Percentiles rank a stretch among this genome's conserved stretches.
phyloP scores from a whole-genome alignment of 805 yeast genomes.

The Saccharomycopsis sp. region DNA sequence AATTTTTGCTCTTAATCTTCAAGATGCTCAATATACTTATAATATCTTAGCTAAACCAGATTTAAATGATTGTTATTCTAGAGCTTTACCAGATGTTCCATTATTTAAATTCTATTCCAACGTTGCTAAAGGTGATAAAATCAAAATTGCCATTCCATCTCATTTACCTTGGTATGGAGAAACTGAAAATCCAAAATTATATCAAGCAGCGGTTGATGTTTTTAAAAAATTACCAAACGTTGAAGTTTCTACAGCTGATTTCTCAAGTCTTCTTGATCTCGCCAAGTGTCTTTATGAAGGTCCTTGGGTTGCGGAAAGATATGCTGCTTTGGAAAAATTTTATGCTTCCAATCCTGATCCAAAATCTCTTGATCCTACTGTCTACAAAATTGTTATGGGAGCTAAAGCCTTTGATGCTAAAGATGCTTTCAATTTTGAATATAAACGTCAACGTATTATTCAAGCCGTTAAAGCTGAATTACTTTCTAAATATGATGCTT shows the following conservation, averaged over 20 bases:
- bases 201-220: slow-evolving; percentile 45
- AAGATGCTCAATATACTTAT: slow-evolving; percentile 77
- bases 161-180: slow-evolving; percentile 64
- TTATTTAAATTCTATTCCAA: slow-evolving; percentile 43
- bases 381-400: slow-evolving; percentile 58
- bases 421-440: slow-evolving; percentile 76
- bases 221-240: slow-evolving; percentile 39
- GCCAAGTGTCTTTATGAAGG: slow-evolving; percentile 92
- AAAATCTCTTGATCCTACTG: slow-evolving; percentile 75
- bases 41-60: slow-evolving; percentile 66
- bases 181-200: slow-evolving; percentile 53
- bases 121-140: slow-evolving; percentile 28
- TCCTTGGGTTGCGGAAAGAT: slow-evolving; percentile 98
- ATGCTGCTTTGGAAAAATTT: slow-evolving; percentile 69
- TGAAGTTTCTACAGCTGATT: slow-evolving; percentile 51
- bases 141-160: slow-evolving; percentile 61
- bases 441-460: slow-evolving; percentile 72
- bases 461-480: slow-evolving; percentile 43
- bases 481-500: slow-evolving; percentile 55
- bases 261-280: slow-evolving; percentile 63
- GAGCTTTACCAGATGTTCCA: slow-evolving; percentile 63
- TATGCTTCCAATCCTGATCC: slow-evolving; percentile 60
- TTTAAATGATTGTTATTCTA: slow-evolving; percentile 66
- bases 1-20: slow-evolving; percentile 63
- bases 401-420: slow-evolving; percentile 77